phyloP scores from a whole-genome alignment of 768 basidiomycete species.

The Porphyrellus cyaneotinctus region DNA sequence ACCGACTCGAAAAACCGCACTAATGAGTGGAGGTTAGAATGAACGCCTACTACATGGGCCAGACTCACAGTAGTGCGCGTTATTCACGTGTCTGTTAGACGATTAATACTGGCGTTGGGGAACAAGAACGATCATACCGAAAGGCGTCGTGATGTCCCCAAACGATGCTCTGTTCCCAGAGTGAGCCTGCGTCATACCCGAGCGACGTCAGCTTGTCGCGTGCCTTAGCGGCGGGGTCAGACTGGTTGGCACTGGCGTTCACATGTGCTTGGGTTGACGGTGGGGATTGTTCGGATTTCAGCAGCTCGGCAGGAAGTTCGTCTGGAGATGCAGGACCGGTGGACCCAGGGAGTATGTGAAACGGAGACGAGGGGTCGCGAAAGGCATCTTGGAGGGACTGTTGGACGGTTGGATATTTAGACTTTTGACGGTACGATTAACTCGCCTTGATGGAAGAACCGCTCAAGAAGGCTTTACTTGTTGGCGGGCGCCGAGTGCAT shows the following conservation, averaged over 20 bases:
- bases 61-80: slow-evolving; percentile 61
- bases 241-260: background rate
- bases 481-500: slow-evolving; percentile 1
- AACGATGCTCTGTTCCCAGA: slow-evolving; percentile 73
- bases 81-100: slow-evolving; percentile 65
- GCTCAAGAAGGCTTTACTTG: slow-evolving; percentile 11
- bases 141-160: slow-evolving; percentile 83
- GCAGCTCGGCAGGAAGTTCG: slow-evolving; percentile 25
- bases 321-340: slow-evolving; percentile 59
- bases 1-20: slow-evolving; percentile 72
- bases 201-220: slow-evolving; percentile 38
- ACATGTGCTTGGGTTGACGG: slow-evolving; percentile 2
- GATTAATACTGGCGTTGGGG: background rate
- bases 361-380: slow-evolving; percentile 62
- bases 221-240: slow-evolving; percentile 34
- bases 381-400: slow-evolving; percentile 63
- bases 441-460: slow-evolving; percentile 28
- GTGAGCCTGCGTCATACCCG: slow-evolving; percentile 61
- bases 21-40: slow-evolving; percentile 21
- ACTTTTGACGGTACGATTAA: too few relatives aligned
- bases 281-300: background rate
- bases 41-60: background rate
- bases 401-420: background rate
- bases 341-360: slow-evolving; percentile 55
- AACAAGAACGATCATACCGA: slow-evolving; percentile 40